Base-by-base conservation (phyloP, 192 early-diverging fungal genomes). In the Lobulomyces angularis region DNA sequence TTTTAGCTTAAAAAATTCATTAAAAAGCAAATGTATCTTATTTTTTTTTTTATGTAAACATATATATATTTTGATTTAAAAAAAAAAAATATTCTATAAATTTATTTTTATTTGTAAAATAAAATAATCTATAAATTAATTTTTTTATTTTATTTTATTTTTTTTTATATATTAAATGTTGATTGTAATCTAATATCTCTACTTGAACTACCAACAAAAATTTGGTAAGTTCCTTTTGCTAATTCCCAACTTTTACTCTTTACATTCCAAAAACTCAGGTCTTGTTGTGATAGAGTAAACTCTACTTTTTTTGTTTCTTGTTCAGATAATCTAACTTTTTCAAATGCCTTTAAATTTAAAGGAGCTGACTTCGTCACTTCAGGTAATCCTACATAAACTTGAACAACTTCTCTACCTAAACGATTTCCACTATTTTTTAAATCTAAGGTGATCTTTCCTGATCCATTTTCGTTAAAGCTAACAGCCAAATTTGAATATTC, bases 131-230 rank as follows among this genome's bases (percentile, higher is more conserved):
- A n/a, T n/a, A n/a, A n/a, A n/a, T n/a, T n/a, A n/a, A n/a, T n/a
- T n/a, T n/a, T n/a, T n/a, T n/a, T n/a, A n/a, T n/a, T n/a, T n/a
- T n/a, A n/a, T n/a, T n/a, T n/a, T n/a, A n/a, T n/a, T n/a, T n/a
- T n/a, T n/a, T n/a, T n/a, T n/a, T n/a, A n/a, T n/a, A n/a, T n/a
- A n/a, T n/a, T n/a, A n/a, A n/a, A n/a, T n/a, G n/a, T n/a, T n/a
- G n/a, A n/a, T n/a, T n/a, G n/a, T 27, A 8, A 27, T 48, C 31
- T 42, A 12, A 81, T 58, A 45, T 80, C 76, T 9, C 62, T 45
- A 35, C 50, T 53, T 24, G 53, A 60, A 33, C 75, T 65, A 21
- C 78, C 78, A 23, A 80, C 50, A 18, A 42, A 31, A n/a, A 82
- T 35, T 9, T 19, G 42, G 46, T 65, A 82, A 8, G 46, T 32